Evolutionary conservation across 2,329 filamentous ascomycete species (phyloP).

Genomic region (Lachnellula subtilissima): DNA sequence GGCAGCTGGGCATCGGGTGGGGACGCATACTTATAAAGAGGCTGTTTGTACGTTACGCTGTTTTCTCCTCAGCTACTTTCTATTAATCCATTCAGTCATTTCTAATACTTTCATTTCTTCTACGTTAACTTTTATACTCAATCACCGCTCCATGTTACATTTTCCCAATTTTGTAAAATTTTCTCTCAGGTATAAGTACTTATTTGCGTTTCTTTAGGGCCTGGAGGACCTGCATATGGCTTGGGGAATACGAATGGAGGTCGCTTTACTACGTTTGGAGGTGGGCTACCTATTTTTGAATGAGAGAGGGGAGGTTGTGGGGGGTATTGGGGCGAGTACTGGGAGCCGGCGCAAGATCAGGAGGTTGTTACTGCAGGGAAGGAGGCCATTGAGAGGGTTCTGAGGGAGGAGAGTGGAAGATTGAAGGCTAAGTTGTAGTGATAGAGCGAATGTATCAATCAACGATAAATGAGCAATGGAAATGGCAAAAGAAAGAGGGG

Average conservation of each 20-base stretch:
- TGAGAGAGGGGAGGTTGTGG: conserved; percentile 42
- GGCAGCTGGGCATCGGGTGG: conserved; percentile 48
- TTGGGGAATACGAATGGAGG: conserved; percentile 49
- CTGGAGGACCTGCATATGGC: conserved; percentile 5
- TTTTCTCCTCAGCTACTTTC: too few relatives aligned
- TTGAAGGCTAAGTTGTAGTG: conserved; percentile 38
- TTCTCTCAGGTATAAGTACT: not conserved
- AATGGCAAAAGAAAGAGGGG: not conserved
- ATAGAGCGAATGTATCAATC: not conserved
- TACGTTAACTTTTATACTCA: too few relatives aligned
- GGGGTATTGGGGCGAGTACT: conserved; percentile 50
- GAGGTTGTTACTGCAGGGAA: conserved; percentile 48
- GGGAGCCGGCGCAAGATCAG: conserved; percentile 50
- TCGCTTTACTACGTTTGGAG: conserved; percentile 49
- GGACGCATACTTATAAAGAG: conserved; percentile 49
- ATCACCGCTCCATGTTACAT: too few relatives aligned
- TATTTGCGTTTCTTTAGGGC: not conserved
- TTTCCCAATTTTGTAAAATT: too few relatives aligned
- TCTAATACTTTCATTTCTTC: too few relatives aligned
- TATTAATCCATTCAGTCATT: too few relatives aligned
- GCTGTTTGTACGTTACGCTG: conserved; percentile 25
- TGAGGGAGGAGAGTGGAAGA: conserved; percentile 28
- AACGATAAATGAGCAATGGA: not conserved
- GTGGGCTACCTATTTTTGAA: conserved; percentile 47
- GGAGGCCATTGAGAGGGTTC: conserved; percentile 37